Base-by-base conservation (phyloP, 805 yeast species). In the Saccharomycopsis olivae region DNA sequence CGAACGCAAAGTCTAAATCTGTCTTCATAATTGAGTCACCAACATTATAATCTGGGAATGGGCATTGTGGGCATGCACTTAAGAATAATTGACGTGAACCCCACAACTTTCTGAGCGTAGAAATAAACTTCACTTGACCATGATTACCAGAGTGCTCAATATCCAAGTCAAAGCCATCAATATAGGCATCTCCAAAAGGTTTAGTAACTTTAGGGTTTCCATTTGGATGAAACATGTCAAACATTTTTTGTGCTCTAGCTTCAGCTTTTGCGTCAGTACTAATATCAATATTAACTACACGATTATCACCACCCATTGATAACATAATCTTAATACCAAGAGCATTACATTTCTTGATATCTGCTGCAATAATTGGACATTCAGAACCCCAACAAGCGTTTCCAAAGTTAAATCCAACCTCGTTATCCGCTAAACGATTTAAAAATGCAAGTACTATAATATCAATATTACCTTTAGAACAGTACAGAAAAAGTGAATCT, bases 241-340 rank as follows among this genome's bases (percentile, higher is more conserved):
- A 80, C 30, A 78, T 54, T 33, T 75, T 60, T 21, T 61, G 66
- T 5, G 81, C 88, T 51, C 73, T 75, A 2, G 54, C 54, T 50
- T 69, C 73, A 33, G 85, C 96, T 56, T 84, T 89, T 47, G 75
- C 63, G 54, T 86, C 95, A 45, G 75, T 69, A 50, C 81, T 78
- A 54, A 87, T 85, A 2, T 96, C 95, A 54, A 88, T 95, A 21
- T 83, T 78, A 23, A 19, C 17, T 8, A 13, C n/a, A 10, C 24
- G 6, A 10, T 8, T 29, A 24, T 59, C 43, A 51, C 95, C 95
- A 65, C 64, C 75, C 49, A 88, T 56, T 0, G 95, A 84, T 8
- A 88, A 56, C 23, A 88, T 55, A 3, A 88, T 78, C 50, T 77
- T 80, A 51, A 82, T 81, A 36, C 95, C 96, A 13, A 66, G 53